These are phyloP conservation scores for Metschnikowia rubicola DNA, from an alignment of 805 yeast genomes.

Conservation along the genomic window DNA sequence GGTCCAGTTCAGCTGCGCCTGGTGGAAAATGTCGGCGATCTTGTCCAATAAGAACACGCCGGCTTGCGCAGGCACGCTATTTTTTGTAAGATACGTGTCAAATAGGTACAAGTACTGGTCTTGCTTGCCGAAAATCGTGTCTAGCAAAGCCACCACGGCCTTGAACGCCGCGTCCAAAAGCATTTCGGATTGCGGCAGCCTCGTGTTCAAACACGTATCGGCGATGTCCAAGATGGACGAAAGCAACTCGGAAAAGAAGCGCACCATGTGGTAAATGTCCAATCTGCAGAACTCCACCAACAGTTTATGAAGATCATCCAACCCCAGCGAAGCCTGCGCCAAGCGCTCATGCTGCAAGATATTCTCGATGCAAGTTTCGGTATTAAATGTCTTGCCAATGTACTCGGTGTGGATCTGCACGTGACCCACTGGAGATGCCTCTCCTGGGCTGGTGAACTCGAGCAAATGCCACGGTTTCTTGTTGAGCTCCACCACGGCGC, in stretches of 20 bases:
- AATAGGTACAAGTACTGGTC: constrained; percentile 59
- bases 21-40: constrained; percentile 45
- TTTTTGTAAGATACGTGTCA: constrained; percentile 44
- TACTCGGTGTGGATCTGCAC: constrained; percentile 59
- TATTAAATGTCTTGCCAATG: constrained; percentile 64
- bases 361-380: constrained; percentile 51
- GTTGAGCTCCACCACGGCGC: constrained; percentile 46
- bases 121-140: constrained; percentile 61
- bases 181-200: constrained; percentile 24
- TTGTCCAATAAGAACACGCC: constrained; percentile 50
- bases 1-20: constrained; percentile 56
- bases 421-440: constrained; percentile 38
- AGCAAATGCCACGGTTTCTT: constrained; percentile 40
- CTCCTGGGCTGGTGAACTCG: constrained; percentile 40
- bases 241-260: constrained; percentile 59
- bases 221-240: constrained; percentile 31
- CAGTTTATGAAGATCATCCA: constrained; percentile 44
- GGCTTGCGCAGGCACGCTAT: constrained; percentile 40
- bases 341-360: constrained; percentile 52
- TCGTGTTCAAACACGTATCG: constrained; percentile 24
- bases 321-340: constrained; percentile 40
- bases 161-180: constrained; percentile 44
- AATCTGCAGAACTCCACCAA: constrained; percentile 51
- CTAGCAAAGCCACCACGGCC: constrained; percentile 58
- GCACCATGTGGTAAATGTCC: constrained; percentile 52